Evolutionary conservation across 1,284 basidiomycete genomes (phyloP).

Genomic region (Cryptococcus neoformans): DNA sequence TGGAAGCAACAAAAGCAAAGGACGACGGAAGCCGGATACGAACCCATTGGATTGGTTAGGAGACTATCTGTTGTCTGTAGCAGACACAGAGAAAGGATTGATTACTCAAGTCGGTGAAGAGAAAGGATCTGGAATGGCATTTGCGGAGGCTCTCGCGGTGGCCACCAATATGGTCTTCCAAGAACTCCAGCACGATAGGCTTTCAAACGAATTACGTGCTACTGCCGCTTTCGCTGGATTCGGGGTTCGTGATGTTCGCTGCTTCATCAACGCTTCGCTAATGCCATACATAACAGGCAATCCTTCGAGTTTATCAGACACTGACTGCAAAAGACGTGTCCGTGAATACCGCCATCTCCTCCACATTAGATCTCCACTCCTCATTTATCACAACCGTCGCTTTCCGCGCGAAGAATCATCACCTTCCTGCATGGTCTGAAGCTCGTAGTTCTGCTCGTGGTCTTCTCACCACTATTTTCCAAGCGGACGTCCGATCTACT

Average conservation of each 20-base stretch:
- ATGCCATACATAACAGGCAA: constrained; percentile 32
- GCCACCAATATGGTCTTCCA: constrained; percentile 68
- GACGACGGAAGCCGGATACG: constrained; percentile 10
- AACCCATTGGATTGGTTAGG: constrained; percentile 32
- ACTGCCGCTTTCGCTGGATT: constrained; percentile 60
- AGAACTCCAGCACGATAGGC: constrained; percentile 71
- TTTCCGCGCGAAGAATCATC: constrained; percentile 52
- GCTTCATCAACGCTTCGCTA: no score
- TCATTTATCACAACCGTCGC: constrained; percentile 59
- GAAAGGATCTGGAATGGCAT: constrained; percentile 51
- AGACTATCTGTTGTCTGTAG: constrained; percentile 32
- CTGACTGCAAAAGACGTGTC: constrained; percentile 6
- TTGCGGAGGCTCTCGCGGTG: constrained; percentile 66
- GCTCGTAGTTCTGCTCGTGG: constrained; percentile 40
- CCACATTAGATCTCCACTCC: constrained; percentile 45
- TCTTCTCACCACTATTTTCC: constrained; percentile 45
- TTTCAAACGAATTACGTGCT: constrained; percentile 57
- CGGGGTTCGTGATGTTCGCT: constrained; percentile 55
- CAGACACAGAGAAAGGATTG: constrained; percentile 37
- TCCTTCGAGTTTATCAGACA: constrained; percentile 2
- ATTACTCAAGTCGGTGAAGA: constrained; percentile 27
- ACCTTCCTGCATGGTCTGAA: constrained; percentile 26
- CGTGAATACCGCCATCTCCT: constrained; percentile 17
- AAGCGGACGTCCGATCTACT: constrained; percentile 40
- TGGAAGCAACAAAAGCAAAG: constrained; percentile 21